These are phyloP conservation scores for Arthrinium puccinioides DNA, from an alignment of 2,329 filamentous ascomycete genomes.

Conservation along the genomic window DNA sequence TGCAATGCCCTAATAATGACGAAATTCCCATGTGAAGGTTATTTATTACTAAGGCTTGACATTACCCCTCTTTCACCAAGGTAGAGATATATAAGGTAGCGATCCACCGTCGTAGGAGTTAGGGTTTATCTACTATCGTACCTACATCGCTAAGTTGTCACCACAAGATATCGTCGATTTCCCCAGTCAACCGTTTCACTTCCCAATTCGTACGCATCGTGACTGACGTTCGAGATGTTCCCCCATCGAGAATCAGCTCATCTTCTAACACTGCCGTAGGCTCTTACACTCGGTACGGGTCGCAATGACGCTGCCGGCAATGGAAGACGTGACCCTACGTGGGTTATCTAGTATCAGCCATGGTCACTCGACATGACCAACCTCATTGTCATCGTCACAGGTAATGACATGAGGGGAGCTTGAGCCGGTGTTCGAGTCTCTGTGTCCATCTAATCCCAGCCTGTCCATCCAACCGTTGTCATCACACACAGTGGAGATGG, in stretches of 20 bases:
- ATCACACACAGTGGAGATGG: slow-evolving; percentile 7
- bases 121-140: no score
- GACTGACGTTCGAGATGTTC: neutral
- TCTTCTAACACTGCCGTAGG: neutral
- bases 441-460: no score
- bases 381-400: slow-evolving; percentile 10
- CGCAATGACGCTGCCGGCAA: slow-evolving; percentile 3
- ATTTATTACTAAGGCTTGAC: neutral
- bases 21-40: no score
- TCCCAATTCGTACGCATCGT: slow-evolving; percentile 4
- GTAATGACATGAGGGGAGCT: slow-evolving; percentile 26
- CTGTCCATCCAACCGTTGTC: slow-evolving; percentile 1
- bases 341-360: slow-evolving; percentile 6
- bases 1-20: no score
- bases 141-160: no score
- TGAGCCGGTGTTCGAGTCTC: slow-evolving; percentile 29
- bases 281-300: slow-evolving; percentile 5
- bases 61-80: no score
- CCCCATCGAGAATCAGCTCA: neutral
- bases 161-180: no score
- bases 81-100: no score
- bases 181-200: no score
- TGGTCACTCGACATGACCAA: slow-evolving; percentile 1
- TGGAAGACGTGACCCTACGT: slow-evolving; percentile 5
- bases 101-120: no score